These are phyloP conservation scores for Aspergillus udagawae DNA, from an alignment of 2,329 filamentous ascomycete species.

Conservation along the genomic window DNA sequence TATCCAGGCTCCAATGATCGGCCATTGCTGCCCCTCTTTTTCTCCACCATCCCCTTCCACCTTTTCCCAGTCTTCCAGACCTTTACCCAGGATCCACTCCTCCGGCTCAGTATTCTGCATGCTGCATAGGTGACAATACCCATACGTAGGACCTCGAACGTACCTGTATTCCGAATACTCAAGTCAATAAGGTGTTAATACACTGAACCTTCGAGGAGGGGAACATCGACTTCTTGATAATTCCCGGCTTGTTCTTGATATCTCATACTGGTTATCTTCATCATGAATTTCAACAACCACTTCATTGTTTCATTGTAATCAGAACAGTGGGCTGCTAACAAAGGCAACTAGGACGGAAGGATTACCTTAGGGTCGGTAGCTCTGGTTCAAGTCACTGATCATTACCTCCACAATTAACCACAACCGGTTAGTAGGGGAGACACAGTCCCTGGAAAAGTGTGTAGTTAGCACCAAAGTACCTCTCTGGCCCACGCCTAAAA, in stretches of 20 bases:
- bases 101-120: slow-evolving; percentile 13
- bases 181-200: neutral
- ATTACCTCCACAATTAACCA: neutral
- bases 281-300: neutral
- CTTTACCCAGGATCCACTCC: slow-evolving; percentile 17
- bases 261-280: neutral
- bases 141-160: neutral
- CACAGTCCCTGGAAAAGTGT: neutral
- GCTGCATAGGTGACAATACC: slow-evolving; percentile 6
- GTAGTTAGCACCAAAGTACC: neutral
- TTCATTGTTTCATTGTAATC: neutral
- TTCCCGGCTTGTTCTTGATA: neutral
- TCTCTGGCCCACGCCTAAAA: neutral
- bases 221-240: neutral
- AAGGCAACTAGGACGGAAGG: neutral
- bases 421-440: neutral
- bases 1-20: slow-evolving; percentile 5
- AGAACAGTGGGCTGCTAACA: neutral
- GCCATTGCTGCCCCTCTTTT: slow-evolving; percentile 6
- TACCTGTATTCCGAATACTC: neutral
- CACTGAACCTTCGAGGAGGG: neutral
- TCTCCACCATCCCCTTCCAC: slow-evolving; percentile 2
- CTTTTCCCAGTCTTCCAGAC: slow-evolving; percentile 5
- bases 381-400: neutral
- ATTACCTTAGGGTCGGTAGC: neutral